Evolutionary conservation across 2,329 filamentous ascomycete species (phyloP), one percentile per base, ranked within the genome.

Genomic region (Stagonosporopsis chrysanthemi): DNA sequence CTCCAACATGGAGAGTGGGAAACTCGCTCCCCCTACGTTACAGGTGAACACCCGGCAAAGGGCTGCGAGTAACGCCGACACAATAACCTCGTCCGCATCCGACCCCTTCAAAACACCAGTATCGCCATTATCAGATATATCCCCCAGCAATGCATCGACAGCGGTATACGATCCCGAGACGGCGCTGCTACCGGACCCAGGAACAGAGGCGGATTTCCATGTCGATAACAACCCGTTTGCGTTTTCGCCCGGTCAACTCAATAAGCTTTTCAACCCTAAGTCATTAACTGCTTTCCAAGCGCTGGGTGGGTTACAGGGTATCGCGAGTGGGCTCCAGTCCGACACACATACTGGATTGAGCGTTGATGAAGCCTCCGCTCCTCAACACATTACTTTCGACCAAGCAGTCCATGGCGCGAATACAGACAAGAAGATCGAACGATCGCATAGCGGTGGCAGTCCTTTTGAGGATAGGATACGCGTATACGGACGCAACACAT

Each of bases 401-500:
- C 83, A 85, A 54, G 83, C 82, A 7, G 79, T 80, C 7, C 77
- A 68, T 15, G 63, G 67, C n/a, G 65, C 71, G n/a, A 60, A 64
- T 29, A 61, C 61, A 17, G 60, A 60, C 2, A 61, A 69, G 28
- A 64, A 72, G 28, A 60, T 52, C 14, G 65, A 64, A 33, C 52
- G 52, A 29, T 43, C 62, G 11, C 61, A 67, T 2, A 61, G 48
- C 17, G 57, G 65, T 23, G 68, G 62, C 12, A 39, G 66, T 22
- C 66, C 71, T 6, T 85, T 83, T 53, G 72, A 78, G 38, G 87
- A 89, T 68, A 81, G 87, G n/a, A 80, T 82, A 52, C 79, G 86
- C 29, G 77, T 89, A 4, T 89, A 83, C 67, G 81, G 83, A 42
- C 82, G 83, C 62, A 90, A 90, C 65, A 75, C 79, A 12, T 77